Percentiles rank a stretch among this genome's conserved stretches.
Conservation (phyloP, 2,329 filamentous ascomycete genomes). For the Geosmithia morbida region DNA sequence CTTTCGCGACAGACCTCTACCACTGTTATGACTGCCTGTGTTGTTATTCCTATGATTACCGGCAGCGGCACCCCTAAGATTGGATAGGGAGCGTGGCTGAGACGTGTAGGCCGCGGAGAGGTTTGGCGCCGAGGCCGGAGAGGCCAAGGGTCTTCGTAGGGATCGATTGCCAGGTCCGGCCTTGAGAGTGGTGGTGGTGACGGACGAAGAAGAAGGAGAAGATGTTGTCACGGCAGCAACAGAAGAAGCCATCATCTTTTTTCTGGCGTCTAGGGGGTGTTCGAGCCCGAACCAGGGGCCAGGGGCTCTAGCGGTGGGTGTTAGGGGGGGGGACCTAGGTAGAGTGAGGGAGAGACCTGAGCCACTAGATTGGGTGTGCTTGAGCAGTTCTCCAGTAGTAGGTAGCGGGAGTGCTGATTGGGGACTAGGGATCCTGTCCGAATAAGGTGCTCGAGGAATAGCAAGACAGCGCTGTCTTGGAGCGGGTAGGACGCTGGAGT, state of each 20-base stretch:
- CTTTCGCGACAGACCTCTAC: conserved; percentile 41
- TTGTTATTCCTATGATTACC: conserved; percentile 15
- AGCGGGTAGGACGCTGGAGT: not conserved
- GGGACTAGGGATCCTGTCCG: too few relatives aligned
- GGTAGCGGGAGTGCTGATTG: too few relatives aligned
- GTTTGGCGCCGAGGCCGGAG: conserved; percentile 41
- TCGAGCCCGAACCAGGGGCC: not conserved
- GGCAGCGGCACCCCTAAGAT: not conserved
- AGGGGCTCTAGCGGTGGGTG: not conserved
- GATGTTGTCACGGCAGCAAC: conserved; percentile 7
- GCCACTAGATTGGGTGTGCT: too few relatives aligned
- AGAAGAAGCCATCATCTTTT: conserved; percentile 1
- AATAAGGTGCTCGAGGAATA: too few relatives aligned
- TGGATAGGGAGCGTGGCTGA: conserved; percentile 17
- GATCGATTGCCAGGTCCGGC: conserved; percentile 11
- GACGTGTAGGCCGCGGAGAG: conserved; percentile 35
- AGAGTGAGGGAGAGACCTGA: too few relatives aligned
- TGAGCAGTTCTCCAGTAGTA: too few relatives aligned
- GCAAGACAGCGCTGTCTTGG: not conserved
- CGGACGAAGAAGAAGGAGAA: not conserved
- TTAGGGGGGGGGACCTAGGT: too few relatives aligned
- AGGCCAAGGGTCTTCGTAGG: conserved; percentile 28
- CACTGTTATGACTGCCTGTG: conserved; percentile 12
- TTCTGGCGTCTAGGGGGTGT: not conserved
- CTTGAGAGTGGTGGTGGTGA: conserved; percentile 6